Evolutionary conservation across 164 flowering plant genomes (phyloP), one percentile per base, ranked within the genome.

Genomic region (Magnolia officinalis): DNA sequence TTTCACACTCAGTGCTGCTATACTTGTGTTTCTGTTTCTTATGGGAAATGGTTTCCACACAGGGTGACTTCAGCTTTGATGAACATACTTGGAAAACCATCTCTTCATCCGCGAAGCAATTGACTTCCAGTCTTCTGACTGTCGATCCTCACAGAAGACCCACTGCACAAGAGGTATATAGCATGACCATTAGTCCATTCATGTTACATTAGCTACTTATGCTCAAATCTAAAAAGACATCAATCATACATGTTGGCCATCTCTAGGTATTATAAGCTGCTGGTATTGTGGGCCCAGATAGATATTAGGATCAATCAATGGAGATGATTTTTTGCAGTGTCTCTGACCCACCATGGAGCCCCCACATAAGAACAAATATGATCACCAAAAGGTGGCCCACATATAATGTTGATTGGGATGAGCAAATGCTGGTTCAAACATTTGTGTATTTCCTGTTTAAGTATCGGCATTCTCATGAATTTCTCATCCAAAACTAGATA

Each of bases 11-110:
- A 63, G 65, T 63, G 65, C 23, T 65, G 26, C 68, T 65, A 65
- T 23, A 2, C 1, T 29, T 0, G 6, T 4, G 19, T 9, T 55
- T 11, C 3, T 55, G 0, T 55, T 55, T 55, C 61, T 68, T 31
- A 68, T 65, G 68, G 37, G 70, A 20, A 52, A 50, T 45, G 58
- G 19, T 73, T 26, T 69, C 29, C 73, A 10, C 31, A 26, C 82
- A 92, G 94, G 92, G 92, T 67, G 82, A 90, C 4, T 90, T 87
- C 81, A 89, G 86, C 82, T 92, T 90, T 78, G 79, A 88, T 75
- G 94, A 92, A 75, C 86, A 83, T 75, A 89, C 90, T 2, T 92
- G 96, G 94, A 92, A 90, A 79, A 87, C 75, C 78, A 88, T 92
- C 69, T 85, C 94, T 52, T 83, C 90, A 63, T 87, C 94, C 26